Percentiles rank a stretch among this genome's conserved stretches.
phyloP scores from a whole-genome alignment of 108 stramenopile genomes.

The Nannochloropsis gaditana region DNA sequence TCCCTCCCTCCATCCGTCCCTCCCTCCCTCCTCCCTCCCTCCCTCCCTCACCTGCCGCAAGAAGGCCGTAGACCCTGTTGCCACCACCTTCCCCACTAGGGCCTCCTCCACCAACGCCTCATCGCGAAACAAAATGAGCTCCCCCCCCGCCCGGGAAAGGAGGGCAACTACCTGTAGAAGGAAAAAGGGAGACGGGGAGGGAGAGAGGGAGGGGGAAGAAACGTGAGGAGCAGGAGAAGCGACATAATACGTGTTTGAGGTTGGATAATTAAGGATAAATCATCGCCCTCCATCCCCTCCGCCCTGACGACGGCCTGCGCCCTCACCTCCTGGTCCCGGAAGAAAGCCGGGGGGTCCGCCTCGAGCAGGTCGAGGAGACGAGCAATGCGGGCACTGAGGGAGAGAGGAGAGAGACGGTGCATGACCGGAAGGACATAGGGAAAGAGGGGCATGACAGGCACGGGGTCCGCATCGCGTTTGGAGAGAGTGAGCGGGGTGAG shows the following conservation, averaged over 20 bases:
- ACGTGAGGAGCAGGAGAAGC: neutral
- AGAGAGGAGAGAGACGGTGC: neutral
- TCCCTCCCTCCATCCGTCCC: no score
- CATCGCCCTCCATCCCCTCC: neutral
- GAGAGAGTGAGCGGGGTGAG: no score
- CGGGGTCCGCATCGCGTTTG: no score
- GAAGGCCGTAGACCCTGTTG: neutral
- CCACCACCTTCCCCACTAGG: neutral
- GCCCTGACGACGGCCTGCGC: neutral
- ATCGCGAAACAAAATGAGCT: neutral
- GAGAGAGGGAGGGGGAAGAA: neutral
- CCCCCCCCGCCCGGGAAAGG: neutral
- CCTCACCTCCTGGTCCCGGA: neutral
- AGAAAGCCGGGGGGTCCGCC: neutral
- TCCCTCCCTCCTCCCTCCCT: neutral
- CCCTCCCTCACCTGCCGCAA: neutral
- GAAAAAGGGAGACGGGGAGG: neutral
- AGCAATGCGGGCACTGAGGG: neutral
- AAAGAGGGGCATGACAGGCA: neutral
- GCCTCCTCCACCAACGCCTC: neutral
- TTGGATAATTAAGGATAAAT: no score
- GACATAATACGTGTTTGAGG: no score
- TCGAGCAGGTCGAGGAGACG: neutral
- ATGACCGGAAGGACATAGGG: neutral
- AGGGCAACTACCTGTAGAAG: neutral